Evolutionary conservation across 2,329 filamentous ascomycete genomes (phyloP), one percentile per base, ranked within the genome.

Genomic region (Penicillium sp.): DNA sequence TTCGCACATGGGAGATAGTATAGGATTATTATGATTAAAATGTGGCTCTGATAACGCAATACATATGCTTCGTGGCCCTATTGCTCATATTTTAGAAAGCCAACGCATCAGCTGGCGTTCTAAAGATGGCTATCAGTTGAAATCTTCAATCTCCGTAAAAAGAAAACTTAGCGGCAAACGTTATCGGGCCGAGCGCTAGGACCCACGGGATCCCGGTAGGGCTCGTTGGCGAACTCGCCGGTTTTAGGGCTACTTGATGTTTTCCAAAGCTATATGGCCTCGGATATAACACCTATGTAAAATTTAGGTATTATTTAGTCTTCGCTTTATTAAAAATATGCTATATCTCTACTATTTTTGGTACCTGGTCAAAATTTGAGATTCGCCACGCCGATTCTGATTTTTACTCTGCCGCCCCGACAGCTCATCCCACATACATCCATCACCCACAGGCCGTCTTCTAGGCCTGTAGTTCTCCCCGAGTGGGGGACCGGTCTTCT

Each of bases 191-290:
- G 54, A 56, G 17, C 19, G 31, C 46, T 29, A n/a, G 29, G 38
- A 19, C 53, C 46, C 38, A 31, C 54, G 54, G 54, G 23, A 56
- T 56, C 40, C 54, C 54, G 54, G 6, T 51, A 56, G 54, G 53
- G 48, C 40, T 56, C 2, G 35, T 27, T 12, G 17, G 9, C 12
- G 25, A 31, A 43, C 15, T 43, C 21, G 6, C 10, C 6, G 6
- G 8, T 21, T 46, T 19, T 19, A 46, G 43, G 25, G 43, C 25
- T 47, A 47, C 13, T 6, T 17, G 19, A 15, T 6, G 12, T 23
- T n/a, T 4, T 23, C 7, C 9, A 7, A 48, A 48, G 13, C 3
- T 31, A 31, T 6, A 25, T 35, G 15, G 15, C 1, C 9, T 35
- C 5, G 5, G 19, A 23, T 23, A 25, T 25, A 17, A 6, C 7